Percentiles rank a stretch among this genome's conserved stretches.
These are phyloP conservation scores for Rhodotorula graminis DNA, from an alignment of 768 basidiomycete species.

Conservation along the genomic window DNA sequence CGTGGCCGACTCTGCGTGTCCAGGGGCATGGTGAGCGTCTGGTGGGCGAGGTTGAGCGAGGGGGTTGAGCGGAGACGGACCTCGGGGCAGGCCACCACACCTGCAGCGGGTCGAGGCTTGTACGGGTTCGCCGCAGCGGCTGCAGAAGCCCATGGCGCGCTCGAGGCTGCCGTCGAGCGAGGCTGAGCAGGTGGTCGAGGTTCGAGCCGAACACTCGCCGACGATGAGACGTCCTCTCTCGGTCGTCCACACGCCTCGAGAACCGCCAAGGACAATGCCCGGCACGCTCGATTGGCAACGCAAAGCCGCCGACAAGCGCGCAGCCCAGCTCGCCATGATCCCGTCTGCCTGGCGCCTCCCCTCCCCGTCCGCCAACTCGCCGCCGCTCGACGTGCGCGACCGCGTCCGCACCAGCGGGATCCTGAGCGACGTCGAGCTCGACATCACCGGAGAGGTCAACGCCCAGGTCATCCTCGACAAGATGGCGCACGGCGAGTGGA, in stretches of 20 bases:
- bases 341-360: background rate
- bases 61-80: conserved; percentile 5
- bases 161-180: background rate
- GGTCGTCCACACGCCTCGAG: too few species aligned
- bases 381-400: background rate
- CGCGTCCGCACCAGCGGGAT: conserved; percentile 48
- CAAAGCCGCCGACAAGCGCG: background rate
- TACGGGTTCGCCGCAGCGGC: conserved; percentile 26
- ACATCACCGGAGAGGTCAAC: conserved; percentile 57
- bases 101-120: conserved; percentile 9
- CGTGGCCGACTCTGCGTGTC: conserved; percentile 10
- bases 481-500: conserved; percentile 58
- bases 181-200: background rate
- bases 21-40: background rate
- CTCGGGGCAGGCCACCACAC: conserved; percentile 19
- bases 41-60: background rate
- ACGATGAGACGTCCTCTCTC: too few species aligned
- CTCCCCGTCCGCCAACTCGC: too few species aligned
- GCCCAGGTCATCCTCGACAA: conserved; percentile 53
- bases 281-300: too few species aligned
- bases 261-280: too few species aligned
- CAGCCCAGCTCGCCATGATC: background rate
- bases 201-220: background rate
- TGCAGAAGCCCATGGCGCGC: conserved; percentile 29
- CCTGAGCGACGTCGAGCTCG: conserved; percentile 56